Evolutionary conservation across 495 filamentous ascomycete genomes (phyloP).

Genomic region (Aspergillus campestris): DNA sequence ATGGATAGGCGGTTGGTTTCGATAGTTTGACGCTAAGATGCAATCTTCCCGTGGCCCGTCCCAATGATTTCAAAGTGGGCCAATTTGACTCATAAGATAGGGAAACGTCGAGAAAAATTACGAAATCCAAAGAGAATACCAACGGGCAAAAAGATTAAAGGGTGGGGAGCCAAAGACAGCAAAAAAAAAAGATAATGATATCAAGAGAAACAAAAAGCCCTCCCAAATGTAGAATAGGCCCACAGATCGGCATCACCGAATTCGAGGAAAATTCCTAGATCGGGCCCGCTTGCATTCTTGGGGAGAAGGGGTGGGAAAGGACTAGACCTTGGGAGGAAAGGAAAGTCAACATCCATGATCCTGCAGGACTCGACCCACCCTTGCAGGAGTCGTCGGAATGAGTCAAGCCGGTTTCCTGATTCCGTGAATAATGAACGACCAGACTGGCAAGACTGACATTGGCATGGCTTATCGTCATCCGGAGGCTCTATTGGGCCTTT

Average conservation of each 20-base stretch:
- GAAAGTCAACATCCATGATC: background rate
- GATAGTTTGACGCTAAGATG: slow-evolving; percentile 11
- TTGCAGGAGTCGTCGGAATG: slow-evolving; percentile 8
- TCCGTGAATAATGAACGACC: background rate
- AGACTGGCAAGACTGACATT: background rate
- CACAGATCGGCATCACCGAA: background rate
- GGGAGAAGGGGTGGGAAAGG: slow-evolving; percentile 2
- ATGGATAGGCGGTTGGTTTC: slow-evolving; percentile 4
- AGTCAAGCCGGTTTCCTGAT: slow-evolving; percentile 4
- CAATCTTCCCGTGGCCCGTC: slow-evolving; percentile 11
- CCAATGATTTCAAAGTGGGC: slow-evolving; percentile 8
- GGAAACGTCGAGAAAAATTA: background rate
- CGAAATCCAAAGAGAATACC: no score
- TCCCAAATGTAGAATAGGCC: no score
- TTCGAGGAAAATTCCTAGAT: slow-evolving; percentile 7
- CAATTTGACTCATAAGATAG: slow-evolving; percentile 4
- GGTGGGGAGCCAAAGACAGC: background rate
- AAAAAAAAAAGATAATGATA: background rate
- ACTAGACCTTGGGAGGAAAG: background rate
- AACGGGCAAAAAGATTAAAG: no score
- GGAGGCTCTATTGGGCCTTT: slow-evolving; percentile 1
- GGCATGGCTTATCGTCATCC: slow-evolving; percentile 6
- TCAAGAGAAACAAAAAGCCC: no score
- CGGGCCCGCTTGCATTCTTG: background rate
- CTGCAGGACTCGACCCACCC: background rate